A percentile compares a stretch with the other conserved stretches of the same genome.
Evolutionary conservation across 495 filamentous ascomycete genomes (phyloP).

Genomic region (Penicillium soppii): DNA sequence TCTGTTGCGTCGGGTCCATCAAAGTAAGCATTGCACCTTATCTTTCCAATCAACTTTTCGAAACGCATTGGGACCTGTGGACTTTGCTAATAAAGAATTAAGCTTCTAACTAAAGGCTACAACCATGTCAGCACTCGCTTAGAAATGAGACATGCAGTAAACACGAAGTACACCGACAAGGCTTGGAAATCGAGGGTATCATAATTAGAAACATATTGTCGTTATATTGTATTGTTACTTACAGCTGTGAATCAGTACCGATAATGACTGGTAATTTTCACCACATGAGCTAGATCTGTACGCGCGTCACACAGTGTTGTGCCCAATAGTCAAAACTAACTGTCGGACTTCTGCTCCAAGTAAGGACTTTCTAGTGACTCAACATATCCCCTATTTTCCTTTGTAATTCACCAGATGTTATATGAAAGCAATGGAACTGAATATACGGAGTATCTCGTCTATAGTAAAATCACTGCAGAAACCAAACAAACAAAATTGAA

Average conservation of each 20-base stretch:
- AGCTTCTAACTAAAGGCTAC: background rate
- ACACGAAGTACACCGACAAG: conserved; percentile 3
- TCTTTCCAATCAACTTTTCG: conserved; percentile 10
- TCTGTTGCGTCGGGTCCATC: conserved; percentile 6
- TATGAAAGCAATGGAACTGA: background rate
- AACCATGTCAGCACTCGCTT: conserved; percentile 5
- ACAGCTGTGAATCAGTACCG: conserved; percentile 2
- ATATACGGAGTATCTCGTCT: conserved; percentile 3
- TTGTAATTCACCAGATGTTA: background rate
- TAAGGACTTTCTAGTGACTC: background rate
- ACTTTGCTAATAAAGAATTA: background rate
- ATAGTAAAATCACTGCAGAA: conserved; percentile 7
- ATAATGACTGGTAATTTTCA: conserved; percentile 4
- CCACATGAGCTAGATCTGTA: background rate
- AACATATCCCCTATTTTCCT: background rate
- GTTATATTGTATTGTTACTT: conserved; percentile 7
- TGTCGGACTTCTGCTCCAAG: background rate
- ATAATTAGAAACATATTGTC: conserved; percentile 1
- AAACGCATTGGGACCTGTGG: background rate
- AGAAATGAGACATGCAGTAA: background rate
- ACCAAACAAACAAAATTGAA: background rate
- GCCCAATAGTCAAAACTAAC: background rate
- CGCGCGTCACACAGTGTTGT: background rate
- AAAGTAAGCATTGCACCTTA: conserved; percentile 13
- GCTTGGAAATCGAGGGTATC: conserved; percentile 5